phyloP scores from a whole-genome alignment of 2,329 filamentous ascomycete species.

The Rhynchosporium agropyri region DNA sequence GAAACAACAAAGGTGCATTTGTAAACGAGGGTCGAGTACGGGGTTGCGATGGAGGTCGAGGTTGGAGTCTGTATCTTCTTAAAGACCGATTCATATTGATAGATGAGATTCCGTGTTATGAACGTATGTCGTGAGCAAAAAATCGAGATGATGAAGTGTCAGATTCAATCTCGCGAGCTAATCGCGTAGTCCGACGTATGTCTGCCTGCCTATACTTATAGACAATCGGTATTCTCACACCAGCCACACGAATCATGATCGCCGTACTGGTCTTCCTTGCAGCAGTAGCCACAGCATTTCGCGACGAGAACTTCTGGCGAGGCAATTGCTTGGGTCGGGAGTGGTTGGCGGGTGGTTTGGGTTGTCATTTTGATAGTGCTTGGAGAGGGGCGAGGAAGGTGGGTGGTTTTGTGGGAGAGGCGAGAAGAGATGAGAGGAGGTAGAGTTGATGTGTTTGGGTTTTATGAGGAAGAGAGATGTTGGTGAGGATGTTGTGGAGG shows the following conservation, averaged over 20 bases:
- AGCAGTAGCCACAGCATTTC: conserved; percentile 56
- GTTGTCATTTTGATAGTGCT: conserved; percentile 12
- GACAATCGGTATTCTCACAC: conserved; percentile 46
- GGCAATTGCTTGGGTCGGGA: conserved; percentile 47
- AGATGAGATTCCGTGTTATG: no score
- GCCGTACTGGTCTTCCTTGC: conserved; percentile 53
- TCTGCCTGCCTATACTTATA: conserved; percentile 28
- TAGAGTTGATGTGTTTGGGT: neutral
- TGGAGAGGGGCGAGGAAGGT: neutral
- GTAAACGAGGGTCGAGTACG: no score
- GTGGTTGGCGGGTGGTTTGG: neutral
- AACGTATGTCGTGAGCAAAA: neutral
- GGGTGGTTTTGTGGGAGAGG: neutral
- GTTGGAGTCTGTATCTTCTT: no score
- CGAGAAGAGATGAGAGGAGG: neutral
- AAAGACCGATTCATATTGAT: no score
- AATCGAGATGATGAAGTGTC: neutral
- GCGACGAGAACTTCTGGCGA: conserved; percentile 51
- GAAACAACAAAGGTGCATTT: no score
- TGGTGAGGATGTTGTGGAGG: neutral
- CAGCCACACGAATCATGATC: conserved; percentile 54
- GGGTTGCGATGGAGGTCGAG: no score
- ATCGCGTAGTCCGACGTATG: neutral
- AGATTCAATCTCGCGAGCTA: no score
- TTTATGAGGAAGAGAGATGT: neutral